phyloP scores from a whole-genome alignment of 495 filamentous ascomycete species.

The Halenospora varia region DNA sequence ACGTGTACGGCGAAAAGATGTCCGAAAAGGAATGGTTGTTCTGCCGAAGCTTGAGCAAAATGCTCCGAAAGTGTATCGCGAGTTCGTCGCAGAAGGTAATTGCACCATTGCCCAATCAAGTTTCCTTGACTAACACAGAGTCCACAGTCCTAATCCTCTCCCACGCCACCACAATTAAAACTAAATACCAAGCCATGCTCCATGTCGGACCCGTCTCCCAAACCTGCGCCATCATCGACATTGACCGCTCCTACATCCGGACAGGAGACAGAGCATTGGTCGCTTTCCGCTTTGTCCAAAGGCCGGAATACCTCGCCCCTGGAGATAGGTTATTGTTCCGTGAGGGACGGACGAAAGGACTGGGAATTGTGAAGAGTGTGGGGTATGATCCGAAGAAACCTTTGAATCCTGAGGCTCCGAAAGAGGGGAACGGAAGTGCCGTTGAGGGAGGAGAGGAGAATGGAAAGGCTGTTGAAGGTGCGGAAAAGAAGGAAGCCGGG shows the following conservation, averaged over 20 bases:
- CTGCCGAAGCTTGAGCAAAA: slow-evolving; percentile 73
- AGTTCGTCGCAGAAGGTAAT: slow-evolving; percentile 88
- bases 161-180: slow-evolving; percentile 98
- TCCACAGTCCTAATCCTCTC: slow-evolving; percentile 88
- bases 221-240: slow-evolving; percentile 95
- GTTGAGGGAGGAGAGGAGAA: not conserved
- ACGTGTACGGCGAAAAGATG: slow-evolving; percentile 82
- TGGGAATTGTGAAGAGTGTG: slow-evolving; percentile 89
- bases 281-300: slow-evolving; percentile 90
- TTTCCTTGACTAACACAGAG: not conserved
- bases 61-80: slow-evolving; percentile 77
- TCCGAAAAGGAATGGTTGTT: slow-evolving; percentile 98
- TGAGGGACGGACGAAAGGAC: slow-evolving; percentile 90
- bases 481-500: no score
- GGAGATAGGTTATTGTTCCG: slow-evolving; percentile 91
- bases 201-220: slow-evolving; percentile 95
- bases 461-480: slow-evolving; percentile 6
- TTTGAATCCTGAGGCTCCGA: slow-evolving; percentile 16
- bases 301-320: slow-evolving; percentile 88
- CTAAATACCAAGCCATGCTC: slow-evolving; percentile 97
- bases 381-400: slow-evolving; percentile 69
- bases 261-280: slow-evolving; percentile 90
- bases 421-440: slow-evolving; percentile 1
- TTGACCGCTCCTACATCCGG: slow-evolving; percentile 91
- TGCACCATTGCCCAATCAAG: not conserved